phyloP scores from a whole-genome alignment of 2,329 filamentous ascomycete genomes.

The Penicillium fuscoglaucum region DNA sequence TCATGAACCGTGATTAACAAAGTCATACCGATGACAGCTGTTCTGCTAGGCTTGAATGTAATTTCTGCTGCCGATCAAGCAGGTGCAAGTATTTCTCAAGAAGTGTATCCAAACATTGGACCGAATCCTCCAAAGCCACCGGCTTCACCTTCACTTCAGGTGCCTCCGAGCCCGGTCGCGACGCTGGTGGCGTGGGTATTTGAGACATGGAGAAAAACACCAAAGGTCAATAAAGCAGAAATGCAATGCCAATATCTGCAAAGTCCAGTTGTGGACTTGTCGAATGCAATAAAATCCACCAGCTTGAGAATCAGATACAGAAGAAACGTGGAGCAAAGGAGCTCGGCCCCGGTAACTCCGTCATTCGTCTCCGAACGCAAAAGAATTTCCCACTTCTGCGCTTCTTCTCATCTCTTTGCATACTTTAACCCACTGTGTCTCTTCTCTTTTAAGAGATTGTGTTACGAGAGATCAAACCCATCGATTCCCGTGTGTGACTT shows the following conservation, averaged over 20 bases:
- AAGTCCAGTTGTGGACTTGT: neutral
- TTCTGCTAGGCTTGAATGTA: slow-evolving; percentile 41
- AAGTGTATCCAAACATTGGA: slow-evolving; percentile 41
- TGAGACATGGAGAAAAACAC: slow-evolving; percentile 29
- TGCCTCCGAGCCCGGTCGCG: slow-evolving; percentile 32
- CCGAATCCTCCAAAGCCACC: slow-evolving; percentile 27
- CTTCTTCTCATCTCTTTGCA: slow-evolving; percentile 12
- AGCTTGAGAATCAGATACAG: slow-evolving; percentile 5
- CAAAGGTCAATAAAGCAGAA: neutral
- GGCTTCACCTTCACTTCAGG: slow-evolving; percentile 24
- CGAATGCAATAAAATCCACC: neutral
- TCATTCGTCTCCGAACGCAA: slow-evolving; percentile 36
- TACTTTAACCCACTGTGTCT: slow-evolving; percentile 5
- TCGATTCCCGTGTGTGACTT: neutral
- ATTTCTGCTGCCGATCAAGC: slow-evolving; percentile 45
- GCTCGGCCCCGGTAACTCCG: slow-evolving; percentile 41
- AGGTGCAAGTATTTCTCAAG: slow-evolving; percentile 47
- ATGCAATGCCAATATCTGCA: neutral
- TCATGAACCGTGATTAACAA: neutral
- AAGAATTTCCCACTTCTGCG: slow-evolving; percentile 39
- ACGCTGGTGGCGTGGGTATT: slow-evolving; percentile 38
- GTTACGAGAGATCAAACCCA: neutral
- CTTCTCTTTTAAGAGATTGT: neutral
- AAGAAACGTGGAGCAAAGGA: slow-evolving; percentile 19
- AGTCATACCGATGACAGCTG: slow-evolving; percentile 42